Percentiles rank a stretch among this genome's conserved stretches.
Evolutionary conservation across 2,329 filamentous ascomycete genomes (phyloP).

Genomic region (Claviceps humidiphila): DNA sequence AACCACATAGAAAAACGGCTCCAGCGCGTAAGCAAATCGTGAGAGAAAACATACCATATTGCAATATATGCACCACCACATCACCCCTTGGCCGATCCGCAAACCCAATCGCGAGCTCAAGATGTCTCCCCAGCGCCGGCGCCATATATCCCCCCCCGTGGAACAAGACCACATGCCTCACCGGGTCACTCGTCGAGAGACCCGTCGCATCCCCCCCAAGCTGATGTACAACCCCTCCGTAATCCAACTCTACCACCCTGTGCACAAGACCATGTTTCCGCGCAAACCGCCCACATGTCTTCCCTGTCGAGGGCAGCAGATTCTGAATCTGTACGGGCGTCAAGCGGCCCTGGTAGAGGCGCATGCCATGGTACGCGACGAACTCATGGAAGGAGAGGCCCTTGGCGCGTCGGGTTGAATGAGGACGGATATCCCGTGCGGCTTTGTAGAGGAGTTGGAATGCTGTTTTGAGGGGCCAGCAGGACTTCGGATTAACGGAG

Average conservation of each 20-base stretch:
- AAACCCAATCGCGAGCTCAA: constrained; percentile 3
- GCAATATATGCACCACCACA: constrained; percentile 1
- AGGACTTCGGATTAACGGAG: no score
- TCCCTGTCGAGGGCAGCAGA: constrained; percentile 1
- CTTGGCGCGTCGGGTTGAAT: not conserved
- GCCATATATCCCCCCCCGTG: constrained; percentile 5
- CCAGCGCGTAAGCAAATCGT: not conserved
- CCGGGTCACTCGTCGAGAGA: not conserved
- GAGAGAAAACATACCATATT: constrained; percentile 1
- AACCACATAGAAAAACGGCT: no score
- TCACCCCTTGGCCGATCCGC: not conserved
- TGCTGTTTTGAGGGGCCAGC: not conserved
- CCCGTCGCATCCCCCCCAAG: not conserved
- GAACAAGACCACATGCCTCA: not conserved
- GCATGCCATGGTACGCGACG: constrained; percentile 2
- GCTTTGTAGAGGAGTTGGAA: not conserved
- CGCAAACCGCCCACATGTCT: constrained; percentile 1
- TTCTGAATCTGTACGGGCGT: constrained; percentile 2
- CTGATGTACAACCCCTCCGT: constrained; percentile 1
- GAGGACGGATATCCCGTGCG: not conserved
- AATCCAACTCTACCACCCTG: not conserved
- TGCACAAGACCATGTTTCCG: not conserved
- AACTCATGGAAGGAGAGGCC: not conserved
- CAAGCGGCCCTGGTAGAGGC: constrained; percentile 2
- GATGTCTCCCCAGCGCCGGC: constrained; percentile 1